phyloP scores from a whole-genome alignment of 768 basidiomycete genomes.

The Lactarius evosmus region DNA sequence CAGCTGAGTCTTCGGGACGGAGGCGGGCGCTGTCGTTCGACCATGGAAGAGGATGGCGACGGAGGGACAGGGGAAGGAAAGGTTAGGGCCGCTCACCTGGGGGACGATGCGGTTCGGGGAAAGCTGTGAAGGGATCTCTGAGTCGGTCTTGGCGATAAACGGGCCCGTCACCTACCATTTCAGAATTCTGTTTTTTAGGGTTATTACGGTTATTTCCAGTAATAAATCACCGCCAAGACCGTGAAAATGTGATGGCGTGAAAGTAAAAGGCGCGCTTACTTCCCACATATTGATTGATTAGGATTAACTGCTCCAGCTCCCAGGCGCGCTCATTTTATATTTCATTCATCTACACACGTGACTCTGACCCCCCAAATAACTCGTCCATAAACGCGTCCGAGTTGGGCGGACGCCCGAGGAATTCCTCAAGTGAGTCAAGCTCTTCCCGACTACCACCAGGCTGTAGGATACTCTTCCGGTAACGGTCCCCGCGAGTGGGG shows the following conservation, averaged over 20 bases:
- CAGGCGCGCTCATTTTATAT: neutral
- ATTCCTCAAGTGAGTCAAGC: constrained; percentile 60
- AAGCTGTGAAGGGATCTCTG: constrained; percentile 8
- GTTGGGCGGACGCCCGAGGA: constrained; percentile 26
- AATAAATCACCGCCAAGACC: neutral
- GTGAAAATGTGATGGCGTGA: neutral
- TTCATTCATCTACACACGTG: neutral
- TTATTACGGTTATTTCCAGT: neutral
- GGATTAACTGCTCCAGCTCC: neutral
- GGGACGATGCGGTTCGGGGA: constrained; percentile 7
- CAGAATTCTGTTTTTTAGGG: neutral
- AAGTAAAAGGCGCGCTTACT: neutral
- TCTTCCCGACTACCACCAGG: constrained; percentile 81
- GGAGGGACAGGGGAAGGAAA: constrained; percentile 5
- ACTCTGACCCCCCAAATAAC: constrained; percentile 21
- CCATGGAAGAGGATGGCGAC: constrained; percentile 26
- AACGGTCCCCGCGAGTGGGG: constrained; percentile 59
- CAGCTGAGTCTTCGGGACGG: constrained; percentile 32
- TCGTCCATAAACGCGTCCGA: constrained; percentile 27
- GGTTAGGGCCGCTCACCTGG: constrained; percentile 20
- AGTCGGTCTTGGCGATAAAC: constrained; percentile 8
- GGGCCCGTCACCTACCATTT: constrained; percentile 3
- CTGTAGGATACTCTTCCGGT: constrained; percentile 71
- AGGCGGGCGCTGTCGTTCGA: constrained; percentile 28
- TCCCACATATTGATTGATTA: neutral